phyloP scores from a whole-genome alignment of 2,329 filamentous ascomycete genomes.

The Fonsecaea multimorphosa region DNA sequence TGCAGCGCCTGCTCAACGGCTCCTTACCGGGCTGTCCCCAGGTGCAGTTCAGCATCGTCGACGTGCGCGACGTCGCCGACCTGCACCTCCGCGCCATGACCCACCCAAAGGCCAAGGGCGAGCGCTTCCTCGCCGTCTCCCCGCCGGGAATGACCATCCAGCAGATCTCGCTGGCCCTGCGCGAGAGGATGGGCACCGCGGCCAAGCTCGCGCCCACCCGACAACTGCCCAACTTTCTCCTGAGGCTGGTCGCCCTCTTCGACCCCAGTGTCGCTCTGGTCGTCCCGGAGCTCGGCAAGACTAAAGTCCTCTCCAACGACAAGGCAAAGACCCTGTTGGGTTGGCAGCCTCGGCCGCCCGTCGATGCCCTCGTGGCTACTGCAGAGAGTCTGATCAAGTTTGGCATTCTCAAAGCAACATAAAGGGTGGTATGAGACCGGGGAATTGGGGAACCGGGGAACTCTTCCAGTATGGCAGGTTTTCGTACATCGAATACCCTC shows the following conservation, averaged over 20 bases:
- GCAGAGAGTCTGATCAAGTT: slow-evolving; percentile 23
- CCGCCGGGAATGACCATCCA: slow-evolving; percentile 34
- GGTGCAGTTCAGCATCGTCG: slow-evolving; percentile 41
- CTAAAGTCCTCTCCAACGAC: slow-evolving; percentile 34
- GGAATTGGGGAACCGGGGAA: no score
- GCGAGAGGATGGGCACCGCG: slow-evolving; percentile 21
- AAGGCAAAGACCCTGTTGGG: slow-evolving; percentile 41
- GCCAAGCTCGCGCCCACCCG: slow-evolving; percentile 58
- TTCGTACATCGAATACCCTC: no score
- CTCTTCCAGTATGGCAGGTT: no score
- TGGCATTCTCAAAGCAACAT: slow-evolving; percentile 5
- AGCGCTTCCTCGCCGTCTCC: slow-evolving; percentile 38
- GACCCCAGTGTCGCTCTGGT: slow-evolving; percentile 38
- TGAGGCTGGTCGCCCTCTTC: slow-evolving; percentile 34
- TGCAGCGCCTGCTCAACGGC: slow-evolving; percentile 43
- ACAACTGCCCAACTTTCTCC: slow-evolving; percentile 58
- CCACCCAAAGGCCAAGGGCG: slow-evolving; percentile 36
- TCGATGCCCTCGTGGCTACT: slow-evolving; percentile 38
- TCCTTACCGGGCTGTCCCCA: slow-evolving; percentile 41
- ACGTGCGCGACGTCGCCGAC: slow-evolving; percentile 45
- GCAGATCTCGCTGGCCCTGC: slow-evolving; percentile 40
- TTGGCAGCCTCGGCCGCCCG: slow-evolving; percentile 38
- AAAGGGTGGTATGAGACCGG: no score
- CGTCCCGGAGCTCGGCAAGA: slow-evolving; percentile 39
- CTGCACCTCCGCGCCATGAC: slow-evolving; percentile 44